Evolutionary conservation across 352 stramenopile genomes (phyloP), one percentile per base, ranked within the genome.

Genomic region (Phytophthora pistaciae): DNA sequence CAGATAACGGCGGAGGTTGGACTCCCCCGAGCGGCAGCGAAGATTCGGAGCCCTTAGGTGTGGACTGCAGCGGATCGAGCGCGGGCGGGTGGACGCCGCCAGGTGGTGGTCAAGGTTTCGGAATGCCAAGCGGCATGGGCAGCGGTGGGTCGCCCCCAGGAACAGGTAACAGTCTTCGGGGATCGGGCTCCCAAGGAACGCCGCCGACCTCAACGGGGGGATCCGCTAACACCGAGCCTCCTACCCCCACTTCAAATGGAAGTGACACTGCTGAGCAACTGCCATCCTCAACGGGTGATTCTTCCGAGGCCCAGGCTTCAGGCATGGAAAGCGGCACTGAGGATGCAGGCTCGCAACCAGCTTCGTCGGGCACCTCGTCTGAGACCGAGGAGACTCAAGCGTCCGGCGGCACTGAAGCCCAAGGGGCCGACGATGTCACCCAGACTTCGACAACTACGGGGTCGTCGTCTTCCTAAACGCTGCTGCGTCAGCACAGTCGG

Each of bases 61-160:
- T 62, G 7, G 62, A 68, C n/a, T 68, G 62, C 53, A 70, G 64
- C 23, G 56, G 48, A 2, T 70, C 64, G 1, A 48, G 44, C 27
- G 53, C 42, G 7, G 60, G 52, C 40, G 38, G 38, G 23, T 57
- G 23, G 20, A 48, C 54, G 1, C 21, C 56, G 2, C 46, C 56
- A n/a, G 64, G 44, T 36, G 56, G 55, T 9, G 55, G n/a, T 25
- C 10, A 70, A 53, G 56, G 53, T 5, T 70, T 8, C 11, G 49
- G 18, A 38, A 46, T 59, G 3, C 14, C 31, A 13, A 63, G 40
- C 11, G 23, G 48, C 4, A 11, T 21, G 29, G 23, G 50, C 23
- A 36, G 25, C 21, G 50, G 50, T 38, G 50, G 23, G 5, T 13
- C 21, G 13, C 25, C 50, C n/a, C 50, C 50, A 38, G 50, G 50